Evolutionary conservation across 192 early-diverging fungal species (phyloP), one percentile per base, ranked within the genome.

Genomic region (Backusella morwellensis): DNA sequence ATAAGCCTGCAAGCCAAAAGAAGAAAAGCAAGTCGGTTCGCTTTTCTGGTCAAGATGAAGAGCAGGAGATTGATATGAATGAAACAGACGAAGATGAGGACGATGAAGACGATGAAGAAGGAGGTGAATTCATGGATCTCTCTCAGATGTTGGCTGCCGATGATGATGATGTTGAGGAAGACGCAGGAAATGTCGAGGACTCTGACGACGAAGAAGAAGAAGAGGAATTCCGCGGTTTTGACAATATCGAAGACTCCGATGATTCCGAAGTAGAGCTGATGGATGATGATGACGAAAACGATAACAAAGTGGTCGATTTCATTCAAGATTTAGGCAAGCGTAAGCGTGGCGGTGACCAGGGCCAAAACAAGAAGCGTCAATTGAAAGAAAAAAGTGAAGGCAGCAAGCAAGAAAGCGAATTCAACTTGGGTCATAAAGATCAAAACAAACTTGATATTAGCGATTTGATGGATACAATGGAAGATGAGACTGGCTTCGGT

Each of bases 381-480:
- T 66, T 91, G 14, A 75, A 78, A 38, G 91, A 93, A 80, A 70
- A 82, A 35, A 93, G 89, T 4, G 94, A 96, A 85, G 90, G 86
- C 1, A 91, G 86, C 1, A 91, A 86, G 41, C 82, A 90, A 8
- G 94, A 95, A 81, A 90, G 85, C 0, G 95, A 95, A 77, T 96
- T 87, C 78, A 91, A 92, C 74, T 76, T 93, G 66, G 72, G 84
- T 9, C 80, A 80, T 5, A 82, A 75, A 12, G 81, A 86, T 23
- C 72, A 77, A 23, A 89, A 90, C 56, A 93, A 95, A 56, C 77
- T 99, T 15, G 90, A 90, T 15, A 79, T 98, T 17, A 77, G 82
- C 23, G 95, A 95, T 74, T 82, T 99, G 68, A 83, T 99, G 56
- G 89, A 86, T 6, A 77, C 88, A 11, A 71, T 97, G n/a, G 82